Evolutionary conservation across 2,329 filamentous ascomycete species (phyloP), one percentile per base, ranked within the genome.

Genomic region (Diaporthe sp.): DNA sequence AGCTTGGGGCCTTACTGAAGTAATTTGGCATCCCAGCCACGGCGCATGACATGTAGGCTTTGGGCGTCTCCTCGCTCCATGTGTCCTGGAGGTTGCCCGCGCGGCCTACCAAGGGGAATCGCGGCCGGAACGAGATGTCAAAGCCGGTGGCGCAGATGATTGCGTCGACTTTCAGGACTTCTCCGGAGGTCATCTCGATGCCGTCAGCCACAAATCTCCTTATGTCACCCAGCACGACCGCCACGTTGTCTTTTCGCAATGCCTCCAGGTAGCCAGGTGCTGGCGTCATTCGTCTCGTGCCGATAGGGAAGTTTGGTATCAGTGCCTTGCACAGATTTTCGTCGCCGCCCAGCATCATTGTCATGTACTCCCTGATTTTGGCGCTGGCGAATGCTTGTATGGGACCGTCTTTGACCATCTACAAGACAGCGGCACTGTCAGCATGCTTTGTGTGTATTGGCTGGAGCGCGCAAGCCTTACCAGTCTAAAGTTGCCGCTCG

Each of bases 81-180:
- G 78, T 81, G 50, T 89, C 85, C 75, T 87, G 87, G 42, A 91
- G 82, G 75, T 89, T 87, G 25, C 87, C 88, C n/a, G 83, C 77
- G 30, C 85, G 82, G 13, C 87, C 88, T 8, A 87, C 79, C 25
- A 90, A 80, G 0, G 87, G 88, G 75, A 89, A 90, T 1, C 86
- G 83, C 4, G 88, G 88, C 10, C 83, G 79, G 78, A 89, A 90
- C 1, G 86, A 88, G 7, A 86, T 86, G 77, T 90, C 85, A 77
- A 90, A 91, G 1, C 89, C 88, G 0, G 88, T 90, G n/a, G 89
- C 89, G 74, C 88, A 90, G 63, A 92, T 83, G 30, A 92, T 86
- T 17, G 85, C 84, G 77, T 92, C 90, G 19, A 89, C 85, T 44
- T 87, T 83, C 69, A 88, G 79, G n/a, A 87, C 80, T 47, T 85